Evolutionary conservation across 495 filamentous ascomycete species (phyloP).

Genomic region (Hypoxylon rickii): DNA sequence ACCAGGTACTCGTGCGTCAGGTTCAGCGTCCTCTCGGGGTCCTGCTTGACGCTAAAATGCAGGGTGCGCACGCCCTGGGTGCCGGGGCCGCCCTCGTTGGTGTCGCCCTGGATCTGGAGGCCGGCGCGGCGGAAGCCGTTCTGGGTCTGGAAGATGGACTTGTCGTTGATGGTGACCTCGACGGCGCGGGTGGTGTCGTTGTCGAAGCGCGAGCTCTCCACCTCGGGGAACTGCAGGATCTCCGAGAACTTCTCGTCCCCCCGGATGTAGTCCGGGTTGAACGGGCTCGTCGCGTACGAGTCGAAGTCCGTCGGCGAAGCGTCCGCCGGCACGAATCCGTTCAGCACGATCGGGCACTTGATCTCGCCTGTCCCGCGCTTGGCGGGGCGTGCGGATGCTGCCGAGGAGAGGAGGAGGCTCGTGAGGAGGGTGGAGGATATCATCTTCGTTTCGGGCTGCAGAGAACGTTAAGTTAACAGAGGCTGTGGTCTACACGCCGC

Average conservation of each 20-base stretch:
- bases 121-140: slow-evolving; percentile 61
- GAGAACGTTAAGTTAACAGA: too few species aligned
- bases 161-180: slow-evolving; percentile 56
- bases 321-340: slow-evolving; percentile 45
- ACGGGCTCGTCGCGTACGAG: slow-evolving; percentile 44
- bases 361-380: slow-evolving; percentile 36
- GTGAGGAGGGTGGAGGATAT: slow-evolving; percentile 28
- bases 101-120: slow-evolving; percentile 53
- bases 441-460: slow-evolving; percentile 18
- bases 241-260: slow-evolving; percentile 51
- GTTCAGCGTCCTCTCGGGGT: slow-evolving; percentile 52
- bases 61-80: slow-evolving; percentile 55
- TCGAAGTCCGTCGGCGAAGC: slow-evolving; percentile 47
- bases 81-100: slow-evolving; percentile 53
- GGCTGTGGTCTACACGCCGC: too few species aligned
- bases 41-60: slow-evolving; percentile 59
- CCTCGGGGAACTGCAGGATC: slow-evolving; percentile 49
- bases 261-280: slow-evolving; percentile 55
- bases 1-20: slow-evolving; percentile 60
- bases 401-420: slow-evolving; percentile 26
- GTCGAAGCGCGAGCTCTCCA: slow-evolving; percentile 49
- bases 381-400: slow-evolving; percentile 16
- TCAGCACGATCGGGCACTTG: slow-evolving; percentile 52
- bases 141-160: slow-evolving; percentile 59
- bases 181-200: slow-evolving; percentile 43